These are phyloP conservation scores for Ambispora gerdemannii DNA, from an alignment of 192 early-diverging fungal genomes.

Conservation along the genomic window DNA sequence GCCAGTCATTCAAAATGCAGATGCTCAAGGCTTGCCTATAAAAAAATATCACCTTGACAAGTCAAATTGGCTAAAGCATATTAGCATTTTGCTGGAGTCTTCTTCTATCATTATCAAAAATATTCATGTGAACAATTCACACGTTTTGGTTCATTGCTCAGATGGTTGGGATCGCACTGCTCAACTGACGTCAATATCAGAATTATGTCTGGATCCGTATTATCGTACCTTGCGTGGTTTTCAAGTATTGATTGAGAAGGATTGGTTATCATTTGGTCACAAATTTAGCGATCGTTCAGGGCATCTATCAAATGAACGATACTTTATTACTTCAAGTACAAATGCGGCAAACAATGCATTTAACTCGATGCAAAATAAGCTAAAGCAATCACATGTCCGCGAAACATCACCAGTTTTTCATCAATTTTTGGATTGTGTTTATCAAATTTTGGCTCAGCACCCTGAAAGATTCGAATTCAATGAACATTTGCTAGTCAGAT, in stretches of 20 bases:
- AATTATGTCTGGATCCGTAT: conserved; percentile 92
- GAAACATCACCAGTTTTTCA: conserved; percentile 95
- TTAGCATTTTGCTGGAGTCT: conserved; percentile 78
- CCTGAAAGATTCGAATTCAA: conserved; percentile 94
- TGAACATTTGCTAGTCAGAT: conserved; percentile 71
- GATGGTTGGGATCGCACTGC: conserved; percentile 99
- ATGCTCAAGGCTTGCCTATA: conserved; percentile 45
- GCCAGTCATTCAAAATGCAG: conserved; percentile 52
- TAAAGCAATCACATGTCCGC: conserved; percentile 58
- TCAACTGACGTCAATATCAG: conserved; percentile 84
- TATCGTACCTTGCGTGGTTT: conserved; percentile 95
- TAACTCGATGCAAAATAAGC: conserved; percentile 56
- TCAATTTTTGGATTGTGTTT: conserved; percentile 96
- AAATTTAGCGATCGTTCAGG: conserved; percentile 94
- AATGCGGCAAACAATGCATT: conserved; percentile 58
- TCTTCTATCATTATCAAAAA: conserved; percentile 74
- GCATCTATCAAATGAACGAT: conserved; percentile 75
- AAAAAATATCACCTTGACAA: conserved; percentile 55
- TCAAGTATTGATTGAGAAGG: conserved; percentile 89
- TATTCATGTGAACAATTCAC: conserved; percentile 70
- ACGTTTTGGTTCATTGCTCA: conserved; percentile 96
- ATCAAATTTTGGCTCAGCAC: conserved; percentile 83
- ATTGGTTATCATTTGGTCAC: conserved; percentile 97
- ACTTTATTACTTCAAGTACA: conserved; percentile 50
- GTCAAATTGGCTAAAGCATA: conserved; percentile 88